Evolutionary conservation across 1,284 basidiomycete species (phyloP), one percentile per base, ranked within the genome.

Genomic region (Gomphus sp.): DNA sequence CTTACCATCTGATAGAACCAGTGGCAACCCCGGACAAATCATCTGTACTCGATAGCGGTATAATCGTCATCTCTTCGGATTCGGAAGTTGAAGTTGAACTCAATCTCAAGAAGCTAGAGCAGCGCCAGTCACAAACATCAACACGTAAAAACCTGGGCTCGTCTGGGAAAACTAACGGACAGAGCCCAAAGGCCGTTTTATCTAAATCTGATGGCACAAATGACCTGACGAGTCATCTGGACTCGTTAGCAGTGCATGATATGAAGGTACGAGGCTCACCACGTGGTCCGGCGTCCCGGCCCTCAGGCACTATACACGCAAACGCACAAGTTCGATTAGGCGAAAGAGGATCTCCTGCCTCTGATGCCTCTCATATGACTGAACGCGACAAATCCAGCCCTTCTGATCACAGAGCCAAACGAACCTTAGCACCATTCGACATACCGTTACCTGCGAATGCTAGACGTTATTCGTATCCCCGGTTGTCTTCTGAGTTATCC

Each of bases 31-130:
- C 31, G 8, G 22, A 45, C 16, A 34, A 55, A 43, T 25, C 43
- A 18, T 28, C 18, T 25, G 39, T 37, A 36, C 9, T 9, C 36
- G 10, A 37, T 14, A 9, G 33, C 18, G 53, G 37, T 7, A n/a
- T 55, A 22, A 55, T 55, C 39, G 12, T 44, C 41, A 55, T 55
- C 43, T 55, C 53, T 11, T 55, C 53, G 16, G 53, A 55, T 45
- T 43, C 37, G 14, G 53, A 55, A 28, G 43, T 55, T 16, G 39
- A 36, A 31, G 28, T n/a, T 3, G 41, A 55, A 45, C 9, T 44
- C n/a, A 43, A 22, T 43, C n/a, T 18, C 9, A 47, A 45, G 39
- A 45, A 31, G 16, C 18, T 43, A 12, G 14, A 34, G 16, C 14
- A 11, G 41, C 48, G 16, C 33, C 31, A 16, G 16, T 50, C 28